Percentiles rank a stretch among this genome's conserved stretches.
These are phyloP conservation scores for Globisporangium canariense DNA, from an alignment of 352 stramenopile genomes.

Conservation along the genomic window DNA sequence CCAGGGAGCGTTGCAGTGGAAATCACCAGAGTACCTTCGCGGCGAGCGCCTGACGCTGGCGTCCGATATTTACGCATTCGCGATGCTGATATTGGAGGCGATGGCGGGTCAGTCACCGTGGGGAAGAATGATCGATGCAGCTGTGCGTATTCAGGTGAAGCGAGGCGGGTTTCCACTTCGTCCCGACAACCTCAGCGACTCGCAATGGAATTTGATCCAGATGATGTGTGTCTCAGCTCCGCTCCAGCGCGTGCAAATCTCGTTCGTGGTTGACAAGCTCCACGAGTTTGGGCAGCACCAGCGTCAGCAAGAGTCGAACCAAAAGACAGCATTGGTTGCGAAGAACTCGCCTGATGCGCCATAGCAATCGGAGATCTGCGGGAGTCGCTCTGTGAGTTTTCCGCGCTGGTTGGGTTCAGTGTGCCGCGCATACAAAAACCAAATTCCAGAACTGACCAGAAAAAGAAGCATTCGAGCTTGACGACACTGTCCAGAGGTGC, in stretches of 20 bases:
- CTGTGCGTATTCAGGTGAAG: not conserved
- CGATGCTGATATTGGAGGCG: not conserved
- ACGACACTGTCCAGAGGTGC: no score
- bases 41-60: not conserved
- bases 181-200: not conserved
- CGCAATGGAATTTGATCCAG: not conserved
- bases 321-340: no score
- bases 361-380: no score
- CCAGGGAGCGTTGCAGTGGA: constrained; percentile 11
- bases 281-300: not conserved
- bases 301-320: no score
- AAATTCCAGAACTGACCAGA: no score
- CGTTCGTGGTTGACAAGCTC: not conserved
- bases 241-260: not conserved
- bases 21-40: not conserved
- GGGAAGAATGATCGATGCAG: not conserved
- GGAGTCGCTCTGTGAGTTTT: no score
- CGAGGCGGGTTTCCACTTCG: not conserved
- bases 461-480: no score
- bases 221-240: not conserved
- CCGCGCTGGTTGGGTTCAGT: no score
- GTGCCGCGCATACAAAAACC: no score
- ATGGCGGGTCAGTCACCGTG: not conserved
- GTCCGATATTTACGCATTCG: not conserved
- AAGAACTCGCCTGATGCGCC: no score